Percentiles rank a stretch among this genome's conserved stretches.
Conservation (phyloP, 2,329 filamentous ascomycete species). For the Teratosphaeria viscida region DNA sequence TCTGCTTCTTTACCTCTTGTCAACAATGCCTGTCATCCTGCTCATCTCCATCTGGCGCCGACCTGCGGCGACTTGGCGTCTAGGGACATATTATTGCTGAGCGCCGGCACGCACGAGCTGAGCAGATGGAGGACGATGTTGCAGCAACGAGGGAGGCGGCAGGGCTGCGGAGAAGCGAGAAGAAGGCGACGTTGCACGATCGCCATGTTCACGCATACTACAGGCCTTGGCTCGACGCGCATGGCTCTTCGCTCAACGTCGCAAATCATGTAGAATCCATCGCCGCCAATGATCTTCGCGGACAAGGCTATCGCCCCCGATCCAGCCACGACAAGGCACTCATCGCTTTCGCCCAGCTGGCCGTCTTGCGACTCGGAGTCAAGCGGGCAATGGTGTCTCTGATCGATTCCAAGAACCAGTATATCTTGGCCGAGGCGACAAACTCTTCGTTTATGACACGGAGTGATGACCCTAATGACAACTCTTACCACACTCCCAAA, state of each 20-base stretch:
- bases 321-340: slow-evolving; percentile 21
- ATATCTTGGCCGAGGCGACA: slow-evolving; percentile 4
- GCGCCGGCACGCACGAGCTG: not conserved
- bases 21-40: not conserved
- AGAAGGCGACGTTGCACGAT: slow-evolving; percentile 6
- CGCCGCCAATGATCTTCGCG: slow-evolving; percentile 12
- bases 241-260: slow-evolving; percentile 15
- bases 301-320: slow-evolving; percentile 13
- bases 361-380: slow-evolving; percentile 26
- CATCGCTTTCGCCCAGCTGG: slow-evolving; percentile 27
- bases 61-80: not conserved
- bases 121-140: not conserved
- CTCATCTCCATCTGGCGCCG: not conserved
- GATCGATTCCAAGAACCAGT: slow-evolving; percentile 33
- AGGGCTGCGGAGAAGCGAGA: not conserved
- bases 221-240: slow-evolving; percentile 16
- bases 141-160: not conserved
- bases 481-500: not conserved
- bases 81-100: not conserved
- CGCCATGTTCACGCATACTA: slow-evolving; percentile 14
- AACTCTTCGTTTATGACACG: not conserved
- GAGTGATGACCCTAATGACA: not conserved
- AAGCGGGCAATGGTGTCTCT: slow-evolving; percentile 32
- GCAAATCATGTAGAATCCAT: slow-evolving; percentile 17
- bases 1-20: not conserved